These are phyloP conservation scores for Moesziomyces globuligerus DNA, from an alignment of 1,284 basidiomycete species.

Conservation along the genomic window DNA sequence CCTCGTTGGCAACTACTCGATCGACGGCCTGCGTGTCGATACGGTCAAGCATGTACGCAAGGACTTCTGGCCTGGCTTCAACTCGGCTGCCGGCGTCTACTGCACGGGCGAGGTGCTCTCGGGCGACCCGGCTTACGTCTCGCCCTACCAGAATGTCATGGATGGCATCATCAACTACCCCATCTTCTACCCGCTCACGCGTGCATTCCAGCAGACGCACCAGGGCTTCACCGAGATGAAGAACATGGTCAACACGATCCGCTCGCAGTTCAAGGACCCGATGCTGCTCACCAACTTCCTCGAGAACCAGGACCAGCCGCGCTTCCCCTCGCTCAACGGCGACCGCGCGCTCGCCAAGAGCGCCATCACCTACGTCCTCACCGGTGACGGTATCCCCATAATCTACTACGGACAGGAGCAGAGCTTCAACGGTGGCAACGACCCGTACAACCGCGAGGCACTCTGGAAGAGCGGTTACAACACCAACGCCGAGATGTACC, in stretches of 20 bases:
- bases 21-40: slow-evolving; percentile 81
- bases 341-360: slow-evolving; percentile 67
- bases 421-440: slow-evolving; percentile 70
- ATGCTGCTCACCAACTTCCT: slow-evolving; percentile 80
- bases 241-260: slow-evolving; percentile 14
- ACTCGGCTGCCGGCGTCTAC: slow-evolving; percentile 78
- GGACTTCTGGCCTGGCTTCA: slow-evolving; percentile 78
- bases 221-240: slow-evolving; percentile 56
- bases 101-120: slow-evolving; percentile 83
- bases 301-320: slow-evolving; percentile 82
- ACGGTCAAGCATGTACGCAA: slow-evolving; percentile 75
- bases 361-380: slow-evolving; percentile 69
- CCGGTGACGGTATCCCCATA: slow-evolving; percentile 72
- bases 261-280: slow-evolving; percentile 67
- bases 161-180: slow-evolving; percentile 74
- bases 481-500: slow-evolving; percentile 68
- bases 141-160: slow-evolving; percentile 66
- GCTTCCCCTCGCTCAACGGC: slow-evolving; percentile 69
- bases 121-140: slow-evolving; percentile 71
- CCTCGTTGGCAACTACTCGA: slow-evolving; percentile 74
- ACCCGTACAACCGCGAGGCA: slow-evolving; percentile 27
- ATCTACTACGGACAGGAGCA: slow-evolving; percentile 74
- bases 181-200: slow-evolving; percentile 79
- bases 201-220: slow-evolving; percentile 71
- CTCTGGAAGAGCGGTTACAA: slow-evolving; percentile 28